phyloP scores from a whole-genome alignment of 192 early-diverging fungal genomes.

The Phlyctochytrium planicorne region DNA sequence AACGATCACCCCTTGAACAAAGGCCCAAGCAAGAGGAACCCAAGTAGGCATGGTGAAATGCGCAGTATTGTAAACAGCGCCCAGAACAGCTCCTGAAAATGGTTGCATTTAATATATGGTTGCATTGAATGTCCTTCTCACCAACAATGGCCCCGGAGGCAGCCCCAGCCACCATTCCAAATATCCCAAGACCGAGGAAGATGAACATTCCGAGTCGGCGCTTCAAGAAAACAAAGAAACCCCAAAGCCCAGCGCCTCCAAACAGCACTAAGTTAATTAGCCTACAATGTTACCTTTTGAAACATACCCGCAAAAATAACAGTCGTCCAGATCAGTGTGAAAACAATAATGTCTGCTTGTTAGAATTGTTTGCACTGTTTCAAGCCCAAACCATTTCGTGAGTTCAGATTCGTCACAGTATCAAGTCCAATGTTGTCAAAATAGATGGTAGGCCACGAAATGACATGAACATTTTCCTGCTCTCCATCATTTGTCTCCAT shows the following conservation, averaged over 20 bases:
- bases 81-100: slow-evolving; percentile 19
- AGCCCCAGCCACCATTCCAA: slow-evolving; percentile 7
- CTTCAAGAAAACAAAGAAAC: slow-evolving; percentile 1
- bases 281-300: too few relatives aligned
- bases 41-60: slow-evolving; percentile 25
- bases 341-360: slow-evolving; percentile 3
- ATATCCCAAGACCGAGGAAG: neutral
- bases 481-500: too few relatives aligned
- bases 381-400: neutral
- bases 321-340: slow-evolving; percentile 3
- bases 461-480: neutral
- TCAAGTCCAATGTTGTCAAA: neutral
- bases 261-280: neutral
- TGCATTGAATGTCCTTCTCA: neutral
- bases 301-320: slow-evolving; percentile 6
- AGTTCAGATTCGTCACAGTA: neutral
- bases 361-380: neutral
- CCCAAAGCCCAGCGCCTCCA: neutral
- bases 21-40: slow-evolving; percentile 27
- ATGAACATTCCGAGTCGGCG: neutral
- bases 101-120: neutral
- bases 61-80: slow-evolving; percentile 15
- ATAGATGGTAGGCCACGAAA: neutral
- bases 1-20: slow-evolving; percentile 22
- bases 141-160: slow-evolving; percentile 4